phyloP scores from a whole-genome alignment of 108 stramenopile genomes.

The Asterionellopsis glacialis region DNA sequence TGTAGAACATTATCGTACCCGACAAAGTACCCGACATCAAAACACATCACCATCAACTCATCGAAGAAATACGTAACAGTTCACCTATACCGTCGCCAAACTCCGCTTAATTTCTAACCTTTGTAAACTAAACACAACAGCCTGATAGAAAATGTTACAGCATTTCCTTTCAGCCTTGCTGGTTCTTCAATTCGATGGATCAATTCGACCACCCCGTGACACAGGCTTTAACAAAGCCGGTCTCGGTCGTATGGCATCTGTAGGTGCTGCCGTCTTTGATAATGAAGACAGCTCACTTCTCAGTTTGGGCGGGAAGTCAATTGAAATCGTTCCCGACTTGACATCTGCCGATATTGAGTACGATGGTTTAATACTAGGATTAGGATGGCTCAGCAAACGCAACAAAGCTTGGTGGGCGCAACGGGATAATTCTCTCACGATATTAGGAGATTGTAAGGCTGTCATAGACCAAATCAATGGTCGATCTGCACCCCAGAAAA shows the following conservation, averaged over 20 bases:
- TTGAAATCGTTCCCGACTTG: conserved; percentile 28
- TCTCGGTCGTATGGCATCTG: conserved; percentile 23
- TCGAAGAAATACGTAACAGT: no score
- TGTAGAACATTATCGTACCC: no score
- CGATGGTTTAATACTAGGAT: conserved; percentile 58
- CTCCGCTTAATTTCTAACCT: no score
- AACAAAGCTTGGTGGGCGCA: conserved; percentile 1
- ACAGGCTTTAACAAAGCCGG: conserved; percentile 27
- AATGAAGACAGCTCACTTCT: conserved; percentile 10
- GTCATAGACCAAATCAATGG: conserved; percentile 63
- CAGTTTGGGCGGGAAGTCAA: conserved; percentile 32
- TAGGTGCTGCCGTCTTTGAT: conserved; percentile 26
- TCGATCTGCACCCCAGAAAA: conserved; percentile 45
- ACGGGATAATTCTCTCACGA: conserved; percentile 9
- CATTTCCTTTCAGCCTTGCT: background rate
- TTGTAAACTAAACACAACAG: no score
- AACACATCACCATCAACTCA: no score
- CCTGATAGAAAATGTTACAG: no score
- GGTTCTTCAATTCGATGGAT: conserved; percentile 57
- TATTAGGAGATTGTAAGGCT: conserved; percentile 73
- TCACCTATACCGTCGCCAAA: no score
- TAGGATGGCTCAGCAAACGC: conserved; percentile 27
- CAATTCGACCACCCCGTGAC: conserved; percentile 56
- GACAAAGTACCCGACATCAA: no score
- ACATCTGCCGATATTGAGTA: conserved; percentile 71